These are phyloP conservation scores for Yamadazyma akitaensis DNA, from an alignment of 805 yeast genomes.

Conservation along the genomic window DNA sequence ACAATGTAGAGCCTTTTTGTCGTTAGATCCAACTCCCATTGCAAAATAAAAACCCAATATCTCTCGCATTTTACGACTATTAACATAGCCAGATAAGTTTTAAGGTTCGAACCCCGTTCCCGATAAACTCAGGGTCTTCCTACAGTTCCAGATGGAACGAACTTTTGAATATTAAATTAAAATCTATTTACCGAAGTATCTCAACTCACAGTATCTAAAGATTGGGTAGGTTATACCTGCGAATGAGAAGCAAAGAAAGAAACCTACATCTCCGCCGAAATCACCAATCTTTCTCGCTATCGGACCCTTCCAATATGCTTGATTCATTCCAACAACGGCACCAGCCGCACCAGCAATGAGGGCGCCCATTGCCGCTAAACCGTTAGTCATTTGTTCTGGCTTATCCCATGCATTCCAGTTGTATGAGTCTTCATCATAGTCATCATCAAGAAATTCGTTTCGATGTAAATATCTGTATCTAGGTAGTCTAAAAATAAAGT, in stretches of 20 bases:
- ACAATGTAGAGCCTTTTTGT: too few relatives aligned
- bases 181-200: conserved; percentile 21
- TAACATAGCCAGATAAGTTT: too few relatives aligned
- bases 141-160: background rate
- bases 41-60: too few relatives aligned
- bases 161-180: background rate
- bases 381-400: conserved; percentile 26
- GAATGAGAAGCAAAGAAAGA: conserved; percentile 36
- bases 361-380: conserved; percentile 32
- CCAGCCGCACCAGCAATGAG: conserved; percentile 33
- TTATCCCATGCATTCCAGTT: conserved; percentile 32
- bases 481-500: conserved; percentile 27
- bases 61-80: too few relatives aligned
- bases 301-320: conserved; percentile 37
- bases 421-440: conserved; percentile 15
- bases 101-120: too few relatives aligned
- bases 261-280: conserved; percentile 36
- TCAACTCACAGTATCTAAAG: conserved; percentile 31
- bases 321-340: conserved; percentile 41
- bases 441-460: conserved; percentile 22
- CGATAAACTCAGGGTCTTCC: background rate
- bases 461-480: conserved; percentile 23
- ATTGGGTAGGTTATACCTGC: conserved; percentile 30
- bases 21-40: too few relatives aligned
- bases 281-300: conserved; percentile 30